Conservation (phyloP, 2,329 filamentous ascomycete genomes). For the Elsinoe ampelina region DNA sequence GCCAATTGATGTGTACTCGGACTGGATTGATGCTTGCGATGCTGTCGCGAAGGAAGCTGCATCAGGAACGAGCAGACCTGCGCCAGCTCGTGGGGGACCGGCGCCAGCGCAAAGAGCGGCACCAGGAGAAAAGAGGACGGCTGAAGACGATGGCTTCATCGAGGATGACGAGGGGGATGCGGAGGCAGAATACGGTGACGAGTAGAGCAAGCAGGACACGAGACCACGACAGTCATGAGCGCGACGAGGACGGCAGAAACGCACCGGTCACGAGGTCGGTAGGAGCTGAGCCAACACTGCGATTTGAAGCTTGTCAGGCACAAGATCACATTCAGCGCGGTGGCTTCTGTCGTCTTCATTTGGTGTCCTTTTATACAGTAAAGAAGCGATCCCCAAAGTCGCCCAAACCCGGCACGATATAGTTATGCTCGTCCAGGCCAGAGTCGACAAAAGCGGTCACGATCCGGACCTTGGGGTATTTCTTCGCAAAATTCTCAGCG, state of each 20-base stretch:
- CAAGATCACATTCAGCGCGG: too few relatives aligned
- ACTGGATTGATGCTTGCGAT: slow-evolving; percentile 95
- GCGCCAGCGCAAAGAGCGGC: slow-evolving; percentile 17
- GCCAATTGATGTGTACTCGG: slow-evolving; percentile 89
- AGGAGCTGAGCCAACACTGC: neutral
- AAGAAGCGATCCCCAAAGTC: slow-evolving; percentile 97
- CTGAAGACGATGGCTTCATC: slow-evolving; percentile 28
- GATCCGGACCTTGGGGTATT: slow-evolving; percentile 80
- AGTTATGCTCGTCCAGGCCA: slow-evolving; percentile 98
- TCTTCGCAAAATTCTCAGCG: slow-evolving; percentile 76
- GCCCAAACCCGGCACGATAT: slow-evolving; percentile 86
- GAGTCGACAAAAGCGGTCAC: slow-evolving; percentile 94
- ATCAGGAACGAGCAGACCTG: slow-evolving; percentile 19
- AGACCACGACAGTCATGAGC: neutral
- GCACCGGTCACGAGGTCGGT: neutral
- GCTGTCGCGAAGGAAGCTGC: slow-evolving; percentile 53
- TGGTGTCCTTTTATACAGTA: slow-evolving; percentile 53
- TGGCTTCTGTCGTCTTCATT: slow-evolving; percentile 1
- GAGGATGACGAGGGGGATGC: slow-evolving; percentile 29
- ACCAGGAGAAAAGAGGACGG: slow-evolving; percentile 24
- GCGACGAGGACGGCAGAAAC: neutral
- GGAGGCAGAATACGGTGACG: slow-evolving; percentile 27
- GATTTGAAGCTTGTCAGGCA: too few relatives aligned
- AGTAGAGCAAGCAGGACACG: slow-evolving; percentile 15
- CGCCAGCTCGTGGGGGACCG: slow-evolving; percentile 11